phyloP scores from a whole-genome alignment of 148 eudicot species.

The Camellia japonica region DNA sequence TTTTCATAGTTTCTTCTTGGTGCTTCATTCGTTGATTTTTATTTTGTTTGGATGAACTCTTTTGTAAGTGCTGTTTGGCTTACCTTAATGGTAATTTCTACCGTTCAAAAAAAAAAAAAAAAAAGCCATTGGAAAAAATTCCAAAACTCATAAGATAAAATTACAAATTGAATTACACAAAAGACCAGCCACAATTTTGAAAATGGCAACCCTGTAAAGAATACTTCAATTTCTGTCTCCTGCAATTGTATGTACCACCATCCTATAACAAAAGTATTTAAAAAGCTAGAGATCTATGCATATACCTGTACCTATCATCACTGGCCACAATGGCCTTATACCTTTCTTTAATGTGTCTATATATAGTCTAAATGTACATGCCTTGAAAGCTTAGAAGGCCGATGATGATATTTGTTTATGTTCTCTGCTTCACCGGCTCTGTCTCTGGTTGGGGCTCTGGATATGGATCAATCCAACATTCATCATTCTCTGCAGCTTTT shows the following conservation, averaged over 20 bases:
- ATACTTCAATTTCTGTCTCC: no score
- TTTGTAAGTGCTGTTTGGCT: no score
- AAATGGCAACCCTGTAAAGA: no score
- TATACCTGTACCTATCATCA: not conserved
- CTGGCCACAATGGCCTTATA: constrained; percentile 6
- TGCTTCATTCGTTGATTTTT: no score
- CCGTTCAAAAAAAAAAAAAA: no score
- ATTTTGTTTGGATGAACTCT: no score
- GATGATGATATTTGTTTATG: not conserved
- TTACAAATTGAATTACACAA: not conserved
- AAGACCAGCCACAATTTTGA: no score
- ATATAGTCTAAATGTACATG: not conserved
- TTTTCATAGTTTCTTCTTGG: no score
- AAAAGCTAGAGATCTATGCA: not conserved
- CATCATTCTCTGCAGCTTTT: constrained; percentile 46
- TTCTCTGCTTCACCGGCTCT: constrained; percentile 25
- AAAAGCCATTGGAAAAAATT: not conserved
- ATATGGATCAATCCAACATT: constrained; percentile 69
- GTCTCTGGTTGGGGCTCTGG: constrained; percentile 34
- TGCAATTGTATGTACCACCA: no score
- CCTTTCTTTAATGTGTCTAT: not conserved
- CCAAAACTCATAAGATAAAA: not conserved
- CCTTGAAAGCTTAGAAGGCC: not conserved
- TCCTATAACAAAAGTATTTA: no score
- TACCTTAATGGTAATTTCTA: no score